Conservation (phyloP, 2,329 filamentous ascomycete species). For the Exophiala xenobiotica region DNA sequence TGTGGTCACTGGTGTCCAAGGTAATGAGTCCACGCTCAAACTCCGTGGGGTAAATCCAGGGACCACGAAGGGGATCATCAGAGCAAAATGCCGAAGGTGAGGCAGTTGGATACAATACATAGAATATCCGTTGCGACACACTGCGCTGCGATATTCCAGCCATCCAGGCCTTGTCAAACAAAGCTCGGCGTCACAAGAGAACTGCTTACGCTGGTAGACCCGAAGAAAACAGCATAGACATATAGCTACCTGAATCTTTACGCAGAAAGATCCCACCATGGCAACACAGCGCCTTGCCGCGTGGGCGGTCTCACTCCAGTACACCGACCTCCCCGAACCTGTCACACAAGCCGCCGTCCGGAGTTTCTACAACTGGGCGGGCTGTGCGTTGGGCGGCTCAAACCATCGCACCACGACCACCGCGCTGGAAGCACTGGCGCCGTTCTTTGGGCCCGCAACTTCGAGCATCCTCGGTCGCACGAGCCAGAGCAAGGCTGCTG, state of each 20-base stretch:
- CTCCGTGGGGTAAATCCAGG: constrained; percentile 1
- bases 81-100: neutral
- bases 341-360: constrained; percentile 48
- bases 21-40: constrained; percentile 1
- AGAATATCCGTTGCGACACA: too few species aligned
- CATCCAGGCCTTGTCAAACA: too few species aligned
- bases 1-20: too few species aligned
- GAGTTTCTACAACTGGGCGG: constrained; percentile 56
- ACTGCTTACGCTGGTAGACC: neutral
- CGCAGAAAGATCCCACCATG: too few species aligned
- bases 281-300: constrained; percentile 49
- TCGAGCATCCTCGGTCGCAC: constrained; percentile 38
- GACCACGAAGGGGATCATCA: neutral
- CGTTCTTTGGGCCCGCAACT: constrained; percentile 41
- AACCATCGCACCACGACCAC: constrained; percentile 47
- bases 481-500: neutral
- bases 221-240: neutral
- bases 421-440: constrained; percentile 37
- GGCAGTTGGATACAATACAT: too few species aligned
- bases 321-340: constrained; percentile 40
- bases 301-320: constrained; percentile 48
- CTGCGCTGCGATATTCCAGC: too few species aligned
- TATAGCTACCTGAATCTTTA: too few species aligned
- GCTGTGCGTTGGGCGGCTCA: constrained; percentile 54
- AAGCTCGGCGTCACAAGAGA: too few species aligned